Conservation (phyloP, 208 protist genomes). For the Leptomonas seymouri region DNA sequence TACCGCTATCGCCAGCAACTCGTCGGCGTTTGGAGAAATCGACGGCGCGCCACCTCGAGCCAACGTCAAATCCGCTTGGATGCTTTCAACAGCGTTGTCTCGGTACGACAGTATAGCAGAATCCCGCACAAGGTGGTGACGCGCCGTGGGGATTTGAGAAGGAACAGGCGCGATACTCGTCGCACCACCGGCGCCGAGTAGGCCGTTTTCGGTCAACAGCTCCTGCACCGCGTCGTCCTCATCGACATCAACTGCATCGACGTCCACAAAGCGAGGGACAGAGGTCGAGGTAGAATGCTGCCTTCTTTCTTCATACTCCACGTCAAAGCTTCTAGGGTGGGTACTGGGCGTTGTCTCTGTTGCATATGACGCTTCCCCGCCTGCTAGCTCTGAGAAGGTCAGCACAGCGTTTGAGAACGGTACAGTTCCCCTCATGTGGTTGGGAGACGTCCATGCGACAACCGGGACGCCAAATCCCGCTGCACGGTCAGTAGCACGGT, state of each 20-base stretch:
- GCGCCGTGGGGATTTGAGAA: background rate
- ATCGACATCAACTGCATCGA: background rate
- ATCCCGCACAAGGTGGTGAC: constrained; percentile 11
- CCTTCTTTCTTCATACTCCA: background rate
- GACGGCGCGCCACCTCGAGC: background rate
- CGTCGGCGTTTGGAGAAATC: background rate
- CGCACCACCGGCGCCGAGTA: background rate
- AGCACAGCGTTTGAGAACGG: background rate
- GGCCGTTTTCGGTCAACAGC: too few species aligned
- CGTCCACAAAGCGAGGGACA: background rate
- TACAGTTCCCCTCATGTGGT: background rate
- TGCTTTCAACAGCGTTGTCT: background rate
- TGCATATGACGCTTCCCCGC: too few species aligned
- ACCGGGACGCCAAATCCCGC: background rate
- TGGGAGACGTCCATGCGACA: background rate
- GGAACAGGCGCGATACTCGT: background rate
- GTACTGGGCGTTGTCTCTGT: background rate
- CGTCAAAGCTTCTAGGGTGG: background rate
- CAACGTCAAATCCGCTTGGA: background rate
- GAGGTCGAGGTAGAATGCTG: background rate
- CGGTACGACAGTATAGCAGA: constrained; percentile 25
- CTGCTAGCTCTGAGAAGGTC: constrained; percentile 1
- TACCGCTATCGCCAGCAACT: constrained; percentile 21
- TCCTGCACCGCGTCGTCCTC: background rate
- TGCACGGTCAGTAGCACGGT: background rate